These are phyloP conservation scores for Athelia sp. DNA, from an alignment of 1,284 basidiomycete species.

Conservation along the genomic window DNA sequence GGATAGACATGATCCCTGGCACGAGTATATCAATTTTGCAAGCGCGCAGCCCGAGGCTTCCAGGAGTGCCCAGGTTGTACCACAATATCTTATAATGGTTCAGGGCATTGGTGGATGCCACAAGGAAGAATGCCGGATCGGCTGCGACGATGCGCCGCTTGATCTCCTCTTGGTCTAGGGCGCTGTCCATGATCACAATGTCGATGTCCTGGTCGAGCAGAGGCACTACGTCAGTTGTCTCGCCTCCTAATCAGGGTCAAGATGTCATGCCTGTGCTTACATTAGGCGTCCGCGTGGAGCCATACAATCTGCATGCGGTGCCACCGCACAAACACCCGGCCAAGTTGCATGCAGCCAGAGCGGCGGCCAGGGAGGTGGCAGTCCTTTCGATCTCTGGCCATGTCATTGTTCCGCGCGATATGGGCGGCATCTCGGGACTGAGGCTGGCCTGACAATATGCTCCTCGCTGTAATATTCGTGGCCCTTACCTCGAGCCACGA, in stretches of 20 bases:
- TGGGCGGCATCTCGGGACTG: too few species aligned
- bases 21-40: slow-evolving; percentile 52
- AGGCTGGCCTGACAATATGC: too few species aligned
- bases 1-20: slow-evolving; percentile 41
- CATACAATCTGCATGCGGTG: slow-evolving; percentile 20
- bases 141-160: slow-evolving; percentile 32
- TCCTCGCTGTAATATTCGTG: too few species aligned
- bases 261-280: slow-evolving; percentile 8
- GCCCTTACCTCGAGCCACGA: too few species aligned
- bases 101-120: slow-evolving; percentile 29
- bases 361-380: neutral
- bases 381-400: neutral
- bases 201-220: slow-evolving; percentile 44
- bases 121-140: slow-evolving; percentile 35
- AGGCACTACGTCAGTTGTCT: neutral
- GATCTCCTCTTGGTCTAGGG: slow-evolving; percentile 30
- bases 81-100: slow-evolving; percentile 43
- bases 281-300: slow-evolving; percentile 17
- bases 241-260: neutral
- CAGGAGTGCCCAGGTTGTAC: slow-evolving; percentile 23
- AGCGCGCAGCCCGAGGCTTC: slow-evolving; percentile 8
- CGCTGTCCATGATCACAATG: slow-evolving; percentile 38
- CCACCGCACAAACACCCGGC: slow-evolving; percentile 20
- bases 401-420: neutral
- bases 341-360: neutral